phyloP scores from a whole-genome alignment of 169 alveolate species.

The Fabrea salina region DNA sequence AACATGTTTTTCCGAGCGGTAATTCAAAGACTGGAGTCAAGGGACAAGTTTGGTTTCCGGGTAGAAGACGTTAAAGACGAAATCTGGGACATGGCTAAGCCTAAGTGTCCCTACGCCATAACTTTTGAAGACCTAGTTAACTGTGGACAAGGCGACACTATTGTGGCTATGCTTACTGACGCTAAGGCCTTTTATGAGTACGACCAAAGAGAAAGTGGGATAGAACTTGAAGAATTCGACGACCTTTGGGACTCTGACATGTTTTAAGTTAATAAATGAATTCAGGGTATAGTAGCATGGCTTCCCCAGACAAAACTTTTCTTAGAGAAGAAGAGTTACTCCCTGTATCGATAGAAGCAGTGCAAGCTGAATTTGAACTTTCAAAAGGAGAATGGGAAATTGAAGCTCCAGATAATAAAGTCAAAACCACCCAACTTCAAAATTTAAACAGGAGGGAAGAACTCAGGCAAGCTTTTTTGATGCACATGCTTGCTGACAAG shows the following conservation, averaged over 20 bases:
- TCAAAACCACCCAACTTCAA: neutral
- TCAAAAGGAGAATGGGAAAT: neutral
- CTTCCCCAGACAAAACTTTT: no score
- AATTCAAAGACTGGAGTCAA: slow-evolving; percentile 55
- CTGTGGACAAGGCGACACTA: slow-evolving; percentile 76
- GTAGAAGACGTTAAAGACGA: slow-evolving; percentile 86
- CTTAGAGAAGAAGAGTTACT: neutral
- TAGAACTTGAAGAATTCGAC: slow-evolving; percentile 69
- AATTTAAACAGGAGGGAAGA: neutral
- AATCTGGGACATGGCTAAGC: slow-evolving; percentile 83
- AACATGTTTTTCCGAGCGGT: slow-evolving; percentile 79
- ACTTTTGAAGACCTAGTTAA: slow-evolving; percentile 70
- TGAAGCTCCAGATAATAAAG: neutral
- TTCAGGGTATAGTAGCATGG: no score
- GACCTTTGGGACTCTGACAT: no score
- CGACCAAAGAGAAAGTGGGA: slow-evolving; percentile 77
- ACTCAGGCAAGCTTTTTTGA: neutral
- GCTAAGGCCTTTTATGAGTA: slow-evolving; percentile 82
- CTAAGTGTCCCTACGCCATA: slow-evolving; percentile 66
- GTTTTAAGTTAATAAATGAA: no score
- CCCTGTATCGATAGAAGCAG: neutral
- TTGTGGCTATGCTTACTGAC: slow-evolving; percentile 71
- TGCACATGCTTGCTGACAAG: slow-evolving; percentile 23
- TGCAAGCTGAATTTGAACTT: neutral
- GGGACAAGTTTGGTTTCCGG: slow-evolving; percentile 71